Conservation (phyloP, 306 rosid species). For the Urtica urens region DNA sequence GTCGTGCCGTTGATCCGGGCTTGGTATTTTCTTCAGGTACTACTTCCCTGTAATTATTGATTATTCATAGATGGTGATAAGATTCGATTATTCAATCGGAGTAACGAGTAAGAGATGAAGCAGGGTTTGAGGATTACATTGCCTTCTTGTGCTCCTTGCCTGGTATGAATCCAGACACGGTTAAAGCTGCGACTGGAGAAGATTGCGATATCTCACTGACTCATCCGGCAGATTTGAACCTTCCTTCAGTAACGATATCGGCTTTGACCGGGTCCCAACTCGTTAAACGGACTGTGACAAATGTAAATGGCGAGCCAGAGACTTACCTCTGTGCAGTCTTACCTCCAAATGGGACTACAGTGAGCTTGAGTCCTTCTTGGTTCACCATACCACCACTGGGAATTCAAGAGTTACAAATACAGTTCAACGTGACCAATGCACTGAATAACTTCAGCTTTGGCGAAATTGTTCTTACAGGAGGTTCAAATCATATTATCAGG, state of each 20-base stretch:
- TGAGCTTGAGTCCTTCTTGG: conserved; percentile 38
- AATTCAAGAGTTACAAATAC: conserved; percentile 41
- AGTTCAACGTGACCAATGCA: conserved; percentile 38
- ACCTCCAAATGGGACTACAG: conserved; percentile 66
- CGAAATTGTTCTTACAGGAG: conserved; percentile 63
- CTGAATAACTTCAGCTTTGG: conserved; percentile 53
- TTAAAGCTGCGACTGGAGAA: conserved; percentile 42
- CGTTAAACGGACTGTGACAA: conserved; percentile 42
- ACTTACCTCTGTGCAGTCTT: conserved; percentile 41
- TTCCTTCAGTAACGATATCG: conserved; percentile 69
- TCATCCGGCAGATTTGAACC: conserved; percentile 65
- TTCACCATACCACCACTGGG: conserved; percentile 54
- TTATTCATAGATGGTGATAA: too few relatives aligned
- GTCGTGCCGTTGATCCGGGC: conserved; percentile 56
- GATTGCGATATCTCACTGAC: conserved; percentile 33
- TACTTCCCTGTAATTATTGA: background rate
- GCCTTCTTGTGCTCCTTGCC: conserved; percentile 77
- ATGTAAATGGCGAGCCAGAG: conserved; percentile 52
- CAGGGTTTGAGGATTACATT: conserved; percentile 56
- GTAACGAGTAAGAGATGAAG: background rate
- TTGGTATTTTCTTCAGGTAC: conserved; percentile 56
- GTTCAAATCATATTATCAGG: conserved; percentile 58
- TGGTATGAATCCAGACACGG: conserved; percentile 20
- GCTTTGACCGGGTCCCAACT: conserved; percentile 33
- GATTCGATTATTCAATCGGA: background rate